Percentiles rank a stretch among this genome's conserved stretches.
These are phyloP conservation scores for Gentiana macrophylla DNA, from an alignment of 257 asterid genomes.

Conservation along the genomic window DNA sequence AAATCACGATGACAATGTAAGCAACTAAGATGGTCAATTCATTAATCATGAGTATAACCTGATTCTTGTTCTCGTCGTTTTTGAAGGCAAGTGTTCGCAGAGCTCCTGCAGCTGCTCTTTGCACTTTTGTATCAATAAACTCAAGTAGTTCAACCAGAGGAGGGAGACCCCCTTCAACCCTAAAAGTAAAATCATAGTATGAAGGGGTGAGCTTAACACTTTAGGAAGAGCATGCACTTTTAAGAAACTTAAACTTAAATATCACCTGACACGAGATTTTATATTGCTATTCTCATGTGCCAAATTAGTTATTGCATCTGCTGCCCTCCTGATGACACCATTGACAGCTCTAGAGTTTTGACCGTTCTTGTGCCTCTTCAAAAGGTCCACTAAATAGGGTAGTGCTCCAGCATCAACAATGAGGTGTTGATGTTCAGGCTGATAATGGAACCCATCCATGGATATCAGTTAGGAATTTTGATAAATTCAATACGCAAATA, in stretches of 20 bases:
- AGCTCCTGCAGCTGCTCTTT: slow-evolving; percentile 99
- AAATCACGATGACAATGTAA: not conserved
- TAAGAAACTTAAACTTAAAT: slow-evolving; percentile 1
- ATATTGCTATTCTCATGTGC: slow-evolving; percentile 97
- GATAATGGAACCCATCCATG: slow-evolving; percentile 12
- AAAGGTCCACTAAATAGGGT: slow-evolving; percentile 78
- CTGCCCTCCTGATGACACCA: slow-evolving; percentile 87
- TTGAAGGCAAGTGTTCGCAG: slow-evolving; percentile 94
- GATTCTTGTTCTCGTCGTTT: slow-evolving; percentile 94
- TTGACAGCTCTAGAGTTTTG: slow-evolving; percentile 69
- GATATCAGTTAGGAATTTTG: not conserved
- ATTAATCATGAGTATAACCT: slow-evolving; percentile 31
- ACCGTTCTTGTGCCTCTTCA: slow-evolving; percentile 53
- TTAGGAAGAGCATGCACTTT: not conserved
- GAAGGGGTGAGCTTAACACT: not conserved
- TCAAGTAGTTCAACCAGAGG: slow-evolving; percentile 97
- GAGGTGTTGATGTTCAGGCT: slow-evolving; percentile 98
- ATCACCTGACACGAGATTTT: slow-evolving; percentile 98
- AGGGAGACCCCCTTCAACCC: slow-evolving; percentile 96
- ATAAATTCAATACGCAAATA: not conserved
- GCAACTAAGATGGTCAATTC: not conserved
- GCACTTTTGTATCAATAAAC: slow-evolving; percentile 89
- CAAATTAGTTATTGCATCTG: slow-evolving; percentile 96
- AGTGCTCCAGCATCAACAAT: slow-evolving; percentile 97
- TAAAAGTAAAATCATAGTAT: slow-evolving; percentile 12